Evolutionary conservation across 192 early-diverging fungal species (phyloP).

Genomic region (Phlyctochytrium bullatum): DNA sequence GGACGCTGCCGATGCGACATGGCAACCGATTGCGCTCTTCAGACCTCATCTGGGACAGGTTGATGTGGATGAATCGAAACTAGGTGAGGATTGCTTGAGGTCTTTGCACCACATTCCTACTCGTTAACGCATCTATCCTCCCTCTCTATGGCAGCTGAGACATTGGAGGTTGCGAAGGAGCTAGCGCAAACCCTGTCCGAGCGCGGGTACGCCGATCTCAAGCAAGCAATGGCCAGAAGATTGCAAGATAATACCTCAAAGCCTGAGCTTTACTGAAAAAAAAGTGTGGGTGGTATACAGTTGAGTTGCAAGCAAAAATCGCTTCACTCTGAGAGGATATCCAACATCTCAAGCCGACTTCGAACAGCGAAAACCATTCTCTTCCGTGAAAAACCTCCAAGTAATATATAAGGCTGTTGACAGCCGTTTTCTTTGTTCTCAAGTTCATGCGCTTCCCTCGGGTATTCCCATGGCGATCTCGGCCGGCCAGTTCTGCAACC

Average conservation of each 20-base stretch:
- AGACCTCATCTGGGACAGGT: slow-evolving; percentile 6
- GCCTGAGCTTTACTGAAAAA: neutral
- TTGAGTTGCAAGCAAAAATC: too few species aligned
- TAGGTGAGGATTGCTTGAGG: neutral
- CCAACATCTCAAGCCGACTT: too few species aligned
- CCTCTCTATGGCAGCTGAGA: neutral
- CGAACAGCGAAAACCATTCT: too few species aligned
- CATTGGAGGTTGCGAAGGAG: neutral
- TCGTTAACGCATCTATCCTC: neutral
- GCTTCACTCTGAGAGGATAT: too few species aligned
- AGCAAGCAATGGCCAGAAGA: neutral
- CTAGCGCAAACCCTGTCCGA: neutral
- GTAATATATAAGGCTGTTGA: too few species aligned
- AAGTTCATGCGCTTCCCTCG: too few species aligned
- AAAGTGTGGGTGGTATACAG: too few species aligned
- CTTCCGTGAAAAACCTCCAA: too few species aligned
- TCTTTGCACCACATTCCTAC: neutral
- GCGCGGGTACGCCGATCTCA: neutral
- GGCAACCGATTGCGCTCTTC: neutral
- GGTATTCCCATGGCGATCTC: too few species aligned
- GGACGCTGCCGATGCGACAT: neutral
- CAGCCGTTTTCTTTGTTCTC: too few species aligned
- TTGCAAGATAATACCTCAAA: neutral
- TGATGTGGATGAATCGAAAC: neutral
- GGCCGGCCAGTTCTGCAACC: too few species aligned